Evolutionary conservation across 2,329 filamentous ascomycete species (phyloP).

Genomic region (Pseudopyrenochaeta lycopersici): DNA sequence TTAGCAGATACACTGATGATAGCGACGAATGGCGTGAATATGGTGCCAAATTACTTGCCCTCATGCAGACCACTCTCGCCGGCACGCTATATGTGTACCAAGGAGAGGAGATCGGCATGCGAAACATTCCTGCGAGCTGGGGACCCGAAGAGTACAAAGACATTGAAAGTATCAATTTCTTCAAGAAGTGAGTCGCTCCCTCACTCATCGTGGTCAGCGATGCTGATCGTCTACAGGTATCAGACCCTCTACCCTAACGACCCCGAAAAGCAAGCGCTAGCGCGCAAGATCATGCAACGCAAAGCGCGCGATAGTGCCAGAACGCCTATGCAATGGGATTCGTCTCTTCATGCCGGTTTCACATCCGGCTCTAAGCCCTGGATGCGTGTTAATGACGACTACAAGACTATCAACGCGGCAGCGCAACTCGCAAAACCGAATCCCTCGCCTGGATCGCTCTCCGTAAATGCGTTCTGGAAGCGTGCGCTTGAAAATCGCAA

Average conservation of each 20-base stretch:
- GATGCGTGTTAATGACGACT: conserved; percentile 69
- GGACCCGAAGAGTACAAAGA: conserved; percentile 60
- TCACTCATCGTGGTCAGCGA: too few relatives aligned
- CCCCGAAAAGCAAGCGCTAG: conserved; percentile 35
- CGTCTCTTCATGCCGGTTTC: conserved; percentile 67
- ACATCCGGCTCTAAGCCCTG: conserved; percentile 63
- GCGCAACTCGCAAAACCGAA: conserved; percentile 55
- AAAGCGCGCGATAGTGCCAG: conserved; percentile 73
- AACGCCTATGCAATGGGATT: conserved; percentile 73
- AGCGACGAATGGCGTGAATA: conserved; percentile 56
- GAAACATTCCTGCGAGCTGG: conserved; percentile 56
- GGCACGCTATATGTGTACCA: conserved; percentile 62
- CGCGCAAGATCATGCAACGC: conserved; percentile 58
- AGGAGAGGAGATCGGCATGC: conserved; percentile 62
- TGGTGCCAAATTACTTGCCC: conserved; percentile 57
- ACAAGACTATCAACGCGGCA: conserved; percentile 64
- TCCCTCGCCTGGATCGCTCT: conserved; percentile 45
- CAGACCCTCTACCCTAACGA: conserved; percentile 40
- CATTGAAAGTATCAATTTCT: conserved; percentile 67
- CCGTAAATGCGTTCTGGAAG: conserved; percentile 70
- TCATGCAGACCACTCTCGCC: conserved; percentile 58
- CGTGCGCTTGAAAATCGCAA: conserved; percentile 64
- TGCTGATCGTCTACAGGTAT: conserved; percentile 26
- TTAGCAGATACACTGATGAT: conserved; percentile 60
- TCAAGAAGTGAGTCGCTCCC: conserved; percentile 44